Percentiles rank a stretch among this genome's conserved stretches.
These are phyloP conservation scores for Selenicereus undatus DNA, from an alignment of 148 eudicot genomes.

Conservation along the genomic window DNA sequence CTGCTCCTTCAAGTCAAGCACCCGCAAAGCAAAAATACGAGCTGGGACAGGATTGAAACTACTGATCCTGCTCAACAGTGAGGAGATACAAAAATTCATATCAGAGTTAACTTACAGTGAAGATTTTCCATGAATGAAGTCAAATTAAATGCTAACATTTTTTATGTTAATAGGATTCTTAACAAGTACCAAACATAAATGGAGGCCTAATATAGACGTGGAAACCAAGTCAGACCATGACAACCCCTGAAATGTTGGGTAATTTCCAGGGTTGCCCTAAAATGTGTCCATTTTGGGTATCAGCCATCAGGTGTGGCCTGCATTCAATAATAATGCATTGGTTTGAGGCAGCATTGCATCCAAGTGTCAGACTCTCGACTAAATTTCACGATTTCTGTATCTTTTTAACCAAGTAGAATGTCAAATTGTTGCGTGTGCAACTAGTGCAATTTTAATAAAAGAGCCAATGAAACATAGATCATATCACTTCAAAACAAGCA, in stretches of 20 bases:
- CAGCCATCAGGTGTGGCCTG: background rate
- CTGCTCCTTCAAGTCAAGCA: slow-evolving; percentile 77
- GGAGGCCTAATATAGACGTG: background rate
- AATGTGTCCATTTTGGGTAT: background rate
- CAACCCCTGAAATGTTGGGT: background rate
- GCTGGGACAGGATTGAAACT: slow-evolving; percentile 68
- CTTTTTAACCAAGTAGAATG: too few relatives aligned
- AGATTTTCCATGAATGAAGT: slow-evolving; percentile 1
- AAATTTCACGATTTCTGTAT: too few relatives aligned
- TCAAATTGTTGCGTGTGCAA: too few relatives aligned
- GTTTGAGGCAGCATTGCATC: too few relatives aligned
- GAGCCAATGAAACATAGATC: background rate
- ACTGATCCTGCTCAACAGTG: slow-evolving; percentile 41
- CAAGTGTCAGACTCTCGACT: too few relatives aligned
- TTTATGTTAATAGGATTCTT: background rate
- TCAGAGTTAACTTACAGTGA: background rate
- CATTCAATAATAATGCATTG: background rate
- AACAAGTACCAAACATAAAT: background rate
- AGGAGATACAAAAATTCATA: background rate
- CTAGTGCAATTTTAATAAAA: background rate
- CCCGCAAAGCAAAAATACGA: slow-evolving; percentile 65
- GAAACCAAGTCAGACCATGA: background rate
- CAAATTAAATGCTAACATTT: background rate
- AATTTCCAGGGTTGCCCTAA: background rate
- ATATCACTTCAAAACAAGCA: slow-evolving; percentile 2